Evolutionary conservation across 495 filamentous ascomycete genomes (phyloP).

Genomic region (Penicillium crystallinum): DNA sequence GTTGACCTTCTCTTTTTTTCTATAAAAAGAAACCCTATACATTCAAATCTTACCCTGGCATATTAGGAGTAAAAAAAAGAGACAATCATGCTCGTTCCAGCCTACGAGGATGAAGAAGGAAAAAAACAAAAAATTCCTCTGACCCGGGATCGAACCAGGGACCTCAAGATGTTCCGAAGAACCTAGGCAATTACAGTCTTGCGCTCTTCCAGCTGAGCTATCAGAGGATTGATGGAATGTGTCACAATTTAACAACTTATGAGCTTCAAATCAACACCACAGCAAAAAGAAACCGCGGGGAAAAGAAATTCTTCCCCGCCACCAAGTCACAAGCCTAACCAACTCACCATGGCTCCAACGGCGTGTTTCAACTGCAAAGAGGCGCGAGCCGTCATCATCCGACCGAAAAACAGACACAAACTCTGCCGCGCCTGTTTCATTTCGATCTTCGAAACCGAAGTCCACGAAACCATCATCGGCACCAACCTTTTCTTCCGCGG

Average conservation of each 20-base stretch:
- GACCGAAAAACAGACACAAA: constrained; percentile 88
- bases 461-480: constrained; percentile 83
- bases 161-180: background rate
- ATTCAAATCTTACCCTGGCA: too few species aligned
- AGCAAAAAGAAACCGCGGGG: constrained; percentile 7
- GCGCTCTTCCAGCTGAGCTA: constrained; percentile 8
- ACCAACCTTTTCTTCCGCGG: constrained; percentile 75
- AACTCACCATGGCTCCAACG: constrained; percentile 47
- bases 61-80: too few species aligned
- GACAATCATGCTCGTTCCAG: too few species aligned
- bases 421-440: constrained; percentile 90
- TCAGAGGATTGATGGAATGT: background rate
- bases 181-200: constrained; percentile 1
- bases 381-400: constrained; percentile 78
- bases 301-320: constrained; percentile 22
- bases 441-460: constrained; percentile 80
- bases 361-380: constrained; percentile 71
- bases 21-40: too few species aligned
- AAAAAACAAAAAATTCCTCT: background rate
- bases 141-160: constrained; percentile 6
- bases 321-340: constrained; percentile 3
- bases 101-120: too few species aligned
- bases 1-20: too few species aligned
- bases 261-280: background rate
- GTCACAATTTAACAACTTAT: background rate